A percentile compares a stretch with the other conserved stretches of the same genome.
These are phyloP conservation scores for Gossypium sturtianum DNA, from an alignment of 345 rosid species.

Conservation along the genomic window DNA sequence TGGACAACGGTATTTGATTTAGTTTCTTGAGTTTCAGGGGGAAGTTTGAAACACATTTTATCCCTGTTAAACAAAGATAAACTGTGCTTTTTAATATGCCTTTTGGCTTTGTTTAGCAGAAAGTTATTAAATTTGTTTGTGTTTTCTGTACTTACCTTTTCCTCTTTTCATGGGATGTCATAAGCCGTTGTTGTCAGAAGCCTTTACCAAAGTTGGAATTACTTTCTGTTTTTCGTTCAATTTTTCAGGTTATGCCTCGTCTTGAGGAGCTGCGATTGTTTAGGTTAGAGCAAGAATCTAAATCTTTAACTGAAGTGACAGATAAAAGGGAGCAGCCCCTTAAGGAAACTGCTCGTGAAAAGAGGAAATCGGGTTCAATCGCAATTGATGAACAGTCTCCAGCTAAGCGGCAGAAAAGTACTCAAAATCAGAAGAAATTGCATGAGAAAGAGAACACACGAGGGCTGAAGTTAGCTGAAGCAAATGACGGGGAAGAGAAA, in stretches of 20 bases:
- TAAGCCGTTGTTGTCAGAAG: too few species aligned
- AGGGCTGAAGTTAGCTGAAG: constrained; percentile 28
- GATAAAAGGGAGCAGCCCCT: constrained; percentile 35
- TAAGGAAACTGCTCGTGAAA: constrained; percentile 47
- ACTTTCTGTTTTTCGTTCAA: background rate
- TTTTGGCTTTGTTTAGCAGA: too few species aligned
- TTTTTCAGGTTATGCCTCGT: constrained; percentile 69
- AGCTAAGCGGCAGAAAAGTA: constrained; percentile 57
- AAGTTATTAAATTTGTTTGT: too few species aligned
- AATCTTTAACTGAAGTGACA: constrained; percentile 23
- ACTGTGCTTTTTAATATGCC: background rate
- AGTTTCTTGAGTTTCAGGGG: background rate
- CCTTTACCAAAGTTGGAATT: background rate
- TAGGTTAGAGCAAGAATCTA: constrained; percentile 55
- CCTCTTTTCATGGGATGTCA: too few species aligned
- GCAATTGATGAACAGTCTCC: constrained; percentile 51
- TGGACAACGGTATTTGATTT: background rate
- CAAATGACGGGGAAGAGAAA: constrained; percentile 23
- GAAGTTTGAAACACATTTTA: background rate
- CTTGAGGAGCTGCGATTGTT: constrained; percentile 69
- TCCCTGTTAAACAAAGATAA: background rate
- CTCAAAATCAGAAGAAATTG: constrained; percentile 28
- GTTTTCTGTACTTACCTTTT: too few species aligned
- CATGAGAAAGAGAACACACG: constrained; percentile 25
- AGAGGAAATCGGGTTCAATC: constrained; percentile 52